phyloP scores from a whole-genome alignment of 345 rosid genomes.

The Luvunga scandens region DNA sequence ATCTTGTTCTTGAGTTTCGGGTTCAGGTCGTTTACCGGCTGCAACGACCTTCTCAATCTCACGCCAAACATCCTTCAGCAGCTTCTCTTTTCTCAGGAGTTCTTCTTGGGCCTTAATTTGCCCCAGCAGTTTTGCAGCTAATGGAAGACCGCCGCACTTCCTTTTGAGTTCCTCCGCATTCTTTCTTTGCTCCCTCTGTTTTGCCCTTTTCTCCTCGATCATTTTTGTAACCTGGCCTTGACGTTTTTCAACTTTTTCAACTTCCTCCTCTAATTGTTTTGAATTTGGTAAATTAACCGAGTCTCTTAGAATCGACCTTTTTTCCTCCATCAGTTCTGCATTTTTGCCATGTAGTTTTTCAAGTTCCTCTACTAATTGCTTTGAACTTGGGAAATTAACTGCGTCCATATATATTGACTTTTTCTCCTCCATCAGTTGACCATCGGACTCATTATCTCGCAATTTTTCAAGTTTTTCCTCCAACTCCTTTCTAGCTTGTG shows the following conservation, averaged over 20 bases:
- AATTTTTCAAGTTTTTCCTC: not conserved
- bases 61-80: not conserved
- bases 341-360: not conserved
- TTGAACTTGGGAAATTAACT: not conserved
- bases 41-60: not conserved
- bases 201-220: not conserved
- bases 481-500: not conserved
- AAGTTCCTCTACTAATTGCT: not conserved
- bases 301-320: too few species aligned
- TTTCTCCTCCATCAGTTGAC: too few species aligned
- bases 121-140: conserved; percentile 16
- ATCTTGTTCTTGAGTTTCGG: too few species aligned
- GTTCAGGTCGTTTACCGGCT: not conserved
- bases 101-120: not conserved
- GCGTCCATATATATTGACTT: not conserved
- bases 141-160: conserved; percentile 16
- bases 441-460: not conserved
- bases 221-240: not conserved
- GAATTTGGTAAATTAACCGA: not conserved
- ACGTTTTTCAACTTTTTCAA: too few species aligned
- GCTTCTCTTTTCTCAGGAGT: not conserved
- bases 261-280: not conserved
- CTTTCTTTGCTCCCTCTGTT: not conserved
- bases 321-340: not conserved
- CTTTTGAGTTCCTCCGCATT: not conserved